Evolutionary conservation across 768 basidiomycete genomes (phyloP).

Genomic region (Roridomyces roridus): DNA sequence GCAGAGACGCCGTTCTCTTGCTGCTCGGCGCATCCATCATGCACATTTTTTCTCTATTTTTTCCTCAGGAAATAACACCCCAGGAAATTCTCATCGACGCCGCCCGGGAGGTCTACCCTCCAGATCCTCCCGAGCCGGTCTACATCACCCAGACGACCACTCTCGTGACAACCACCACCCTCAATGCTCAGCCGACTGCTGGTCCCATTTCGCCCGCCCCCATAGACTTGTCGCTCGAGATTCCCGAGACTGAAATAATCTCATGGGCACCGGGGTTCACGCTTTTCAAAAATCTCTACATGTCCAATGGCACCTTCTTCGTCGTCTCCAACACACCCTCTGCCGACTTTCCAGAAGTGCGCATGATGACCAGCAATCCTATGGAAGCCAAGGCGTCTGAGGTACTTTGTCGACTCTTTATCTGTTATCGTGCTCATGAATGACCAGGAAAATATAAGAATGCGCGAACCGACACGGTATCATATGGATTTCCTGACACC

Average conservation of each 20-base stretch:
- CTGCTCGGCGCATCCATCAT: slow-evolving; percentile 60
- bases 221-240: not conserved
- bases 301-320: slow-evolving; percentile 81
- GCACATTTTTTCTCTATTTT: slow-evolving; percentile 55
- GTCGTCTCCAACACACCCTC: slow-evolving; percentile 55
- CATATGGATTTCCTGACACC: slow-evolving; percentile 69
- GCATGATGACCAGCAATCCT: slow-evolving; percentile 73
- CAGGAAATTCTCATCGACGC: not conserved
- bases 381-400: slow-evolving; percentile 59
- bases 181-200: too few species aligned
- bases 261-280: not conserved
- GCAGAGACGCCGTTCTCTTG: slow-evolving; percentile 63
- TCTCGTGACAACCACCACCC: too few species aligned
- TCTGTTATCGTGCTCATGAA: too few species aligned
- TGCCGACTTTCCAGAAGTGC: slow-evolving; percentile 46
- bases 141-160: too few species aligned
- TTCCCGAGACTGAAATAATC: not conserved
- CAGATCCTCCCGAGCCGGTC: not conserved
- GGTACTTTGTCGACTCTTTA: too few species aligned
- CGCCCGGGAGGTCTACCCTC: not conserved
- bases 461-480: slow-evolving; percentile 67
- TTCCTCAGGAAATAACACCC: slow-evolving; percentile 20
- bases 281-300: slow-evolving; percentile 66
- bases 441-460: slow-evolving; percentile 54
- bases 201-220: too few species aligned